Evolutionary conservation across 805 yeast genomes (phyloP).

Genomic region (Hanseniaspora thailandica): DNA sequence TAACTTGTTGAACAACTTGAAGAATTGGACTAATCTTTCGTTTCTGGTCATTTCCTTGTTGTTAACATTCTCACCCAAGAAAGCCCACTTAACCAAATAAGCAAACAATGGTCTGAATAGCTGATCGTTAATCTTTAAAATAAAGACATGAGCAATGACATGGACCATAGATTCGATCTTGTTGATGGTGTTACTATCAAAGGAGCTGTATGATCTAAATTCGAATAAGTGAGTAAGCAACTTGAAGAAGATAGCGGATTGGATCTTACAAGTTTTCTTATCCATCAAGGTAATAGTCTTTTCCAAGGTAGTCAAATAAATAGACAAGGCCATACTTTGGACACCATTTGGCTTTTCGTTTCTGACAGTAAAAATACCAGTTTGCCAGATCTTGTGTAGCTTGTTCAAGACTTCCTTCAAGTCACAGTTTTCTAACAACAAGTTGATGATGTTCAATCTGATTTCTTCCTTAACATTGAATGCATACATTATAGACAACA

Average conservation of each 20-base stretch:
- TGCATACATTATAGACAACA: slow-evolving; percentile 47
- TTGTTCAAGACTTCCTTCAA: slow-evolving; percentile 49
- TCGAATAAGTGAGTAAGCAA: slow-evolving; percentile 64
- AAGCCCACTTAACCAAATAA: slow-evolving; percentile 79
- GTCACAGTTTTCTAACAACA: slow-evolving; percentile 58
- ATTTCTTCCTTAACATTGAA: slow-evolving; percentile 46
- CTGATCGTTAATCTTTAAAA: slow-evolving; percentile 87
- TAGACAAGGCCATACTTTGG: slow-evolving; percentile 44
- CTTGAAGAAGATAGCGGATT: slow-evolving; percentile 54
- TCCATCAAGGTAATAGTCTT: slow-evolving; percentile 53
- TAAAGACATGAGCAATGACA: slow-evolving; percentile 59
- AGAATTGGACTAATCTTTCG: slow-evolving; percentile 60
- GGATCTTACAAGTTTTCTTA: slow-evolving; percentile 63
- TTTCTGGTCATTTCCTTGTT: slow-evolving; percentile 36
- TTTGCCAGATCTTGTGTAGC: slow-evolving; percentile 51
- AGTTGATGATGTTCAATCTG: slow-evolving; percentile 50
- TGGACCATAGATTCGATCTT: slow-evolving; percentile 71
- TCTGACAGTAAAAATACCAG: slow-evolving; percentile 22
- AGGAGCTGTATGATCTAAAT: slow-evolving; percentile 45
- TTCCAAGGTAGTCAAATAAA: slow-evolving; percentile 59
- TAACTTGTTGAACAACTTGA: slow-evolving; percentile 72
- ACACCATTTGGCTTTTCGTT: slow-evolving; percentile 22
- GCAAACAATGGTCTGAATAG: slow-evolving; percentile 88
- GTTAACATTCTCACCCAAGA: slow-evolving; percentile 62
- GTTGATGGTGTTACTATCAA: slow-evolving; percentile 62